phyloP scores from a whole-genome alignment of 768 basidiomycete genomes.

The Kwoniella heveanensis region DNA sequence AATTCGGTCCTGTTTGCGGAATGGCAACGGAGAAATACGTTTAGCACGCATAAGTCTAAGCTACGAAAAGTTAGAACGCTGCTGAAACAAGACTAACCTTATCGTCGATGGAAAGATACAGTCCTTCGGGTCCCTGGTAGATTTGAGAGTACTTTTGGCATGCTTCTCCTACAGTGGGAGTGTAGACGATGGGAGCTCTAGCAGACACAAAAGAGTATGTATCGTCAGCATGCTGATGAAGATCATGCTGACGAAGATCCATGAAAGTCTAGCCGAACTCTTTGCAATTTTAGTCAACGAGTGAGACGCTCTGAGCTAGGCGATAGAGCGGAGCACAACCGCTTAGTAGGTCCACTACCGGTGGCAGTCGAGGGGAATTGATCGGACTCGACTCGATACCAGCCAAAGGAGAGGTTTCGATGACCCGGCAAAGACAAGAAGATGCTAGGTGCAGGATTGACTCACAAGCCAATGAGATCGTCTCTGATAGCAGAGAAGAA shows the following conservation, averaged over 20 bases:
- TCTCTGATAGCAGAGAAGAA: slow-evolving; percentile 77
- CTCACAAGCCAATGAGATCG: slow-evolving; percentile 65
- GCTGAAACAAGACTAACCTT: slow-evolving; percentile 65
- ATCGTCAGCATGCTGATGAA: not conserved
- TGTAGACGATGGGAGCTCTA: slow-evolving; percentile 81
- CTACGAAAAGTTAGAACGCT: too few species aligned
- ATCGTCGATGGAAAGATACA: slow-evolving; percentile 73
- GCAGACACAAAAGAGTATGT: slow-evolving; percentile 34
- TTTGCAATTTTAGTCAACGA: not conserved
- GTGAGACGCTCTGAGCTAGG: not conserved
- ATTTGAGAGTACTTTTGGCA: slow-evolving; percentile 80
- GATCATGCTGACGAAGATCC: not conserved
- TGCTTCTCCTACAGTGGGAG: slow-evolving; percentile 88
- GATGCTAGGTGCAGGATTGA: too few species aligned
- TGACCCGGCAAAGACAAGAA: too few species aligned
- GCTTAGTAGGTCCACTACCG: too few species aligned
- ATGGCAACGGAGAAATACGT: too few species aligned
- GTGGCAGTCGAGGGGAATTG: too few species aligned
- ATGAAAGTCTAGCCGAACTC: not conserved
- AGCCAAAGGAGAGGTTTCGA: too few species aligned
- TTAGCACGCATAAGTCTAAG: too few species aligned
- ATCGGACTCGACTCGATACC: too few species aligned
- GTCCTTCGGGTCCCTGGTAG: slow-evolving; percentile 61
- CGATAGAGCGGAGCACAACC: too few species aligned
- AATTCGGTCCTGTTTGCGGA: slow-evolving; percentile 45